Conservation (phyloP, 2,329 filamentous ascomycete genomes). For the Aspergillus phoenicis region DNA sequence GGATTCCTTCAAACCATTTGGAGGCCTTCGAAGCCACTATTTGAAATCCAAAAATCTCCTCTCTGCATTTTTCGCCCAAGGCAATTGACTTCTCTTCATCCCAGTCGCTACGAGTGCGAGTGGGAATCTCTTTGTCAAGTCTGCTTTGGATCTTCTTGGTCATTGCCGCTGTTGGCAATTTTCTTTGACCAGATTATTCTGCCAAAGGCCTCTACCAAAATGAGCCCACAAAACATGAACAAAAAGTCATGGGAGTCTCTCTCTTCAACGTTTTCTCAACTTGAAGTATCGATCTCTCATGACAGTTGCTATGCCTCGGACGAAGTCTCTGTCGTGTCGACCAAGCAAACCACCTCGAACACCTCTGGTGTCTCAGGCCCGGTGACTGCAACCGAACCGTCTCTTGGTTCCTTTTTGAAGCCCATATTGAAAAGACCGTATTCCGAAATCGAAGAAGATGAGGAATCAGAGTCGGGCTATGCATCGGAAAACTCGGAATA, state of each 20-base stretch:
- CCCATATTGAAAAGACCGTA: constrained; percentile 39
- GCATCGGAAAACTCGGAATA: constrained; percentile 36
- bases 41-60: constrained; percentile 15
- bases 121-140: constrained; percentile 1
- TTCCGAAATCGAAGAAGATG: constrained; percentile 28
- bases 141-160: not conserved
- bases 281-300: constrained; percentile 42
- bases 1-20: constrained; percentile 31
- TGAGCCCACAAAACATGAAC: constrained; percentile 31
- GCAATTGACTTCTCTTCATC: not conserved
- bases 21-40: constrained; percentile 37
- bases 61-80: constrained; percentile 12
- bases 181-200: not conserved
- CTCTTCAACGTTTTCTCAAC: constrained; percentile 38
- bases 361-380: constrained; percentile 27
- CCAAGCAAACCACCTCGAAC: constrained; percentile 26
- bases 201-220: constrained; percentile 19
- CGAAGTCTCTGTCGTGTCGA: constrained; percentile 39
- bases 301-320: constrained; percentile 46
- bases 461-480: constrained; percentile 42
- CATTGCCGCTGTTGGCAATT: not conserved
- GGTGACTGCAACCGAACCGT: constrained; percentile 22
- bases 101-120: constrained; percentile 10
- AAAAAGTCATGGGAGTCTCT: constrained; percentile 42
- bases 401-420: constrained; percentile 33